These are phyloP conservation scores for Aspergillus diversus DNA, from an alignment of 495 filamentous ascomycete species.

Conservation along the genomic window DNA sequence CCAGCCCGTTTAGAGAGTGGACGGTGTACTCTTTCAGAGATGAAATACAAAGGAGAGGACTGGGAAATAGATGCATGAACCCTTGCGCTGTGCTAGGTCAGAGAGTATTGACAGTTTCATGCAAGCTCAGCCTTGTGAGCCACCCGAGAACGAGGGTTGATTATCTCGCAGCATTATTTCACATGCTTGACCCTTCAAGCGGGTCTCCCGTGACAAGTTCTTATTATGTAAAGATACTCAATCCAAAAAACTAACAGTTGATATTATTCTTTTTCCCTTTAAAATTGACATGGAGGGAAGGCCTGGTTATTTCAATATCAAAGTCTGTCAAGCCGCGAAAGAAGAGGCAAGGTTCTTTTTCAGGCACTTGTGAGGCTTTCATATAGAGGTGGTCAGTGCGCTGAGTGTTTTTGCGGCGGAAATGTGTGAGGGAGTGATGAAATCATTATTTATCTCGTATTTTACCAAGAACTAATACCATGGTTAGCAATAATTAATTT, in stretches of 20 bases:
- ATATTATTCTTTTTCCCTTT: no score
- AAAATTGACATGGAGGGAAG: neutral
- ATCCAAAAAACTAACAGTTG: neutral
- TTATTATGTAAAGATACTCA: constrained; percentile 1
- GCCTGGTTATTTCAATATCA: no score
- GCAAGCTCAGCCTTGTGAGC: neutral
- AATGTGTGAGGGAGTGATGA: neutral
- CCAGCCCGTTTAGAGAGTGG: no score
- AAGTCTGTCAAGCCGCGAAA: neutral
- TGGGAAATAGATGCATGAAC: no score
- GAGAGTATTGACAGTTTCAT: neutral
- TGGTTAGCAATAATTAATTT: no score
- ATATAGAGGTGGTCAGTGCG: constrained; percentile 1
- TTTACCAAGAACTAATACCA: no score
- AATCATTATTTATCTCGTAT: no score
- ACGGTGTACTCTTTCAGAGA: no score
- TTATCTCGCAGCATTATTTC: neutral
- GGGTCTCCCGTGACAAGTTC: neutral
- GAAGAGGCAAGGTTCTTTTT: no score
- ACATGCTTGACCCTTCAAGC: neutral
- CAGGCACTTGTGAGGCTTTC: neutral
- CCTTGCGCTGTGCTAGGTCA: no score
- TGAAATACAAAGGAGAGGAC: no score
- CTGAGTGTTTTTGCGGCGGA: neutral
- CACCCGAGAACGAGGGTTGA: neutral